These are phyloP conservation scores for Mucor irregularis DNA, from an alignment of 371 early-diverging fungal species.

Conservation along the genomic window DNA sequence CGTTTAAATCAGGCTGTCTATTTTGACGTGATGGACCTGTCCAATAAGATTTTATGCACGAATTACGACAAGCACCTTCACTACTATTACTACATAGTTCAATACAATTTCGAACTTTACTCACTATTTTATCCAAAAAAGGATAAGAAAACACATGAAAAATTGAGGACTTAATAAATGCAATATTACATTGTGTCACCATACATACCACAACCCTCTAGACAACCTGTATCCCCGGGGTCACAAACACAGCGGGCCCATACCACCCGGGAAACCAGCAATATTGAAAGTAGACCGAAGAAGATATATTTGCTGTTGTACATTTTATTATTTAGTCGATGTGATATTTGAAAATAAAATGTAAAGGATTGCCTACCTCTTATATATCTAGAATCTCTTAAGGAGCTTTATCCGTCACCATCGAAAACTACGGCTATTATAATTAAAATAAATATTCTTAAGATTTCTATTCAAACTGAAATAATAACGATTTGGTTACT, in stretches of 20 bases:
- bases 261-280: neutral
- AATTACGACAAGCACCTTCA: conserved; percentile 2
- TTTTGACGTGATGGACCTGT: conserved; percentile 3
- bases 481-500: too few relatives aligned
- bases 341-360: neutral
- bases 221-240: conserved; percentile 10
- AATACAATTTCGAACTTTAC: conserved; percentile 8
- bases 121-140: conserved; percentile 11
- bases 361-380: too few relatives aligned
- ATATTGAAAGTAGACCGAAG: neutral
- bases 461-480: too few relatives aligned
- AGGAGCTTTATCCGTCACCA: too few relatives aligned
- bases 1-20: too few relatives aligned
- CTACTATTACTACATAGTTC: conserved; percentile 1
- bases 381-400: too few relatives aligned
- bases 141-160: conserved; percentile 7
- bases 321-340: neutral
- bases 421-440: too few relatives aligned
- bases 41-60: conserved; percentile 13
- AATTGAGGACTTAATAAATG: too few relatives aligned
- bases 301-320: neutral
- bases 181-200: conserved; percentile 3
- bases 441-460: too few relatives aligned
- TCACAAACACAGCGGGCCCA: conserved; percentile 17
- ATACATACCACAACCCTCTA: conserved; percentile 14